Conservation (phyloP, 306 rosid genomes). For the Elaeagnus macrophylla region DNA sequence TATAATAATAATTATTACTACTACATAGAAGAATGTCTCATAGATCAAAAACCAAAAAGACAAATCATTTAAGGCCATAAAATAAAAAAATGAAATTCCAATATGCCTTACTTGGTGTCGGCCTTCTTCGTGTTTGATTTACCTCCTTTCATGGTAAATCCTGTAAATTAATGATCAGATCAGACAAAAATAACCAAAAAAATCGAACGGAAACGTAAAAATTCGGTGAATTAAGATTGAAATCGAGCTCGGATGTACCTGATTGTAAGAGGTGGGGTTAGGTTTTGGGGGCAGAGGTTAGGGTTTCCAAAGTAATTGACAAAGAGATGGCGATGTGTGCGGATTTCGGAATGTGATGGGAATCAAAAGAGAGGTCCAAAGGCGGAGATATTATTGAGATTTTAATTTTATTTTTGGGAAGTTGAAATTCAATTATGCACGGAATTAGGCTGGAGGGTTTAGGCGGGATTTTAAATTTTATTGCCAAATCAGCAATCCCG, state of each 20-base stretch:
- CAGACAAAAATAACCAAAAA: constrained; percentile 6
- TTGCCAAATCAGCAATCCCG: constrained; percentile 67
- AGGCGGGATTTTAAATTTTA: constrained; percentile 75
- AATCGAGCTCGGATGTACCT: constrained; percentile 19
- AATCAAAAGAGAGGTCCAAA: constrained; percentile 16
- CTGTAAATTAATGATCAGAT: constrained; percentile 30
- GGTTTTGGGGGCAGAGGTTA: constrained; percentile 22
- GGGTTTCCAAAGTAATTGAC: constrained; percentile 24
- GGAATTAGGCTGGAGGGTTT: constrained; percentile 66
- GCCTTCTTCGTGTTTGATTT: constrained; percentile 57
- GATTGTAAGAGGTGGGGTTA: constrained; percentile 4
- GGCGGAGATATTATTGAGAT: constrained; percentile 36
- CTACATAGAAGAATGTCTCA: neutral
- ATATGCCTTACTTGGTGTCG: constrained; percentile 52
- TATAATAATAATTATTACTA: neutral
- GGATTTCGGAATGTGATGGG: constrained; percentile 1
- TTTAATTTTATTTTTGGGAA: constrained; percentile 28
- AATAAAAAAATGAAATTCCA: neutral
- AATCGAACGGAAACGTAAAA: constrained; percentile 9
- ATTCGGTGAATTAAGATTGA: neutral
- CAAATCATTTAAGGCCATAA: neutral
- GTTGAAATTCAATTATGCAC: constrained; percentile 78
- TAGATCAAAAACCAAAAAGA: constrained; percentile 36
- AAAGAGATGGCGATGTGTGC: neutral
- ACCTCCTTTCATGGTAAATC: constrained; percentile 63